Percentiles rank a stretch among this genome's conserved stretches.
phyloP scores from a whole-genome alignment of 2,329 filamentous ascomycete species.

The Aspergillus alliaceus region DNA sequence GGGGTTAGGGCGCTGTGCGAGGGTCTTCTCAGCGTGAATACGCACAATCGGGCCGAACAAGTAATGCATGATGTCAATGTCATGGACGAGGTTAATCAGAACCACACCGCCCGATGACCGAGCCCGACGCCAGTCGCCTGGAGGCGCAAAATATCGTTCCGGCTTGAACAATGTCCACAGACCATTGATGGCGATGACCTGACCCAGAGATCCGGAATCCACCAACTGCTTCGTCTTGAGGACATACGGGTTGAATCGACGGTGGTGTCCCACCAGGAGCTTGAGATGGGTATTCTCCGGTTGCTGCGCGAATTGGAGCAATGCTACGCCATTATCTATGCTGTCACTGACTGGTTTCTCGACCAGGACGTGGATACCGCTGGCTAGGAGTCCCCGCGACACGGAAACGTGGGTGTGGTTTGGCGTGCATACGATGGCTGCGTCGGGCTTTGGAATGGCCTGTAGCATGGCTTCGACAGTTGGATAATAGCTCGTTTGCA shows the following conservation, averaged over 20 bases:
- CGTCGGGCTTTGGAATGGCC: constrained; percentile 46
- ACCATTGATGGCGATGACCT: constrained; percentile 54
- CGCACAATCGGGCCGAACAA: constrained; percentile 55
- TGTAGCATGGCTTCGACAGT: constrained; percentile 47
- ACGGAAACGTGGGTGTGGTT: constrained; percentile 59
- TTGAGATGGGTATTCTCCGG: constrained; percentile 33
- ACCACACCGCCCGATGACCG: constrained; percentile 53
- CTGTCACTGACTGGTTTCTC: constrained; percentile 57
- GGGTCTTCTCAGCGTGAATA: constrained; percentile 52
- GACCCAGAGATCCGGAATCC: constrained; percentile 43
- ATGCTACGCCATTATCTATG: constrained; percentile 21
- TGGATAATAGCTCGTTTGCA: constrained; percentile 41
- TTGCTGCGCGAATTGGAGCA: constrained; percentile 21
- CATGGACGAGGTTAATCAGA: constrained; percentile 62
- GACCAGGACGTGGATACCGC: constrained; percentile 55
- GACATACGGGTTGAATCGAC: constrained; percentile 60
- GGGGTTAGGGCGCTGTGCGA: constrained; percentile 40
- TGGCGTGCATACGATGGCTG: constrained; percentile 60
- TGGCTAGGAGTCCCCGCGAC: constrained; percentile 49
- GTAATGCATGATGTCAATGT: constrained; percentile 59
- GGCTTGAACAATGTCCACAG: constrained; percentile 58
- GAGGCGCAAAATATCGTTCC: constrained; percentile 49
- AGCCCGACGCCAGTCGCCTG: constrained; percentile 50
- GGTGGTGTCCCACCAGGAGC: constrained; percentile 59
- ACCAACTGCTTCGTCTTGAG: constrained; percentile 51